Evolutionary conservation across 2,329 filamentous ascomycete species (phyloP), one percentile per base, ranked within the genome.

Genomic region (Aaosphaeria arxii): DNA sequence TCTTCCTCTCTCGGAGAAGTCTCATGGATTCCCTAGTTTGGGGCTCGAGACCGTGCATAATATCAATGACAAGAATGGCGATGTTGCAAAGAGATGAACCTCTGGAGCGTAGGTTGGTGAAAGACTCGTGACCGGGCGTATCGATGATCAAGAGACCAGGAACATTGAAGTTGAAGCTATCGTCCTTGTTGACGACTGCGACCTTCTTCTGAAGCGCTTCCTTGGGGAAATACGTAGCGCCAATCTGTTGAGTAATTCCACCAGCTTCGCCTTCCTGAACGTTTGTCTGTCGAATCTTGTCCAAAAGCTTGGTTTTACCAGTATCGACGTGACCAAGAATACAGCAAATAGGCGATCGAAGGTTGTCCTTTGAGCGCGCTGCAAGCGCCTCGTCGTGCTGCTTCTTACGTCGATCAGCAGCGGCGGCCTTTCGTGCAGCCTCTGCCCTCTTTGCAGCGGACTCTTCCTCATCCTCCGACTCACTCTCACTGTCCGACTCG

Each of bases 281-380:
- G 68, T 99, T 97, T 49, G 94, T 97, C 73, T 96, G 91, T 65
- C 94, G 88, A 66, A 99, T 89, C 78, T 99, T 99, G 79, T 99
- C 94, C 49, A 99, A 82, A 54, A 99, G 79, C 77, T 97, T 99
- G n/a, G 94, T 99, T 79, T 99, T 99, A 71, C 94, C 94, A 41
- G 95, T 99, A 85, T 99, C 94, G 83, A 99, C 94, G 83, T 99
- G 94, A 64, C 94, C 94, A 56, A 99, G 84, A 82, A 99, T 99
- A 87, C 92, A 97, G 81, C 94, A 97, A 74, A 99, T 99, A 45
- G 94, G 94, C 38, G 94, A 97, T 49, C 94, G 90, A 48, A 99
- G 83, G 73, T 99, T 87, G 70, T 99, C 91, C 73, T 89, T 91
- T 24, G 92, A 97, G 52, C 91, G 84, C 43, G 92, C 91, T 40